A percentile compares a stretch with the other conserved stretches of the same genome.
These are phyloP conservation scores for Solanum etuberosum DNA, from an alignment of 257 asterid genomes.

Conservation along the genomic window DNA sequence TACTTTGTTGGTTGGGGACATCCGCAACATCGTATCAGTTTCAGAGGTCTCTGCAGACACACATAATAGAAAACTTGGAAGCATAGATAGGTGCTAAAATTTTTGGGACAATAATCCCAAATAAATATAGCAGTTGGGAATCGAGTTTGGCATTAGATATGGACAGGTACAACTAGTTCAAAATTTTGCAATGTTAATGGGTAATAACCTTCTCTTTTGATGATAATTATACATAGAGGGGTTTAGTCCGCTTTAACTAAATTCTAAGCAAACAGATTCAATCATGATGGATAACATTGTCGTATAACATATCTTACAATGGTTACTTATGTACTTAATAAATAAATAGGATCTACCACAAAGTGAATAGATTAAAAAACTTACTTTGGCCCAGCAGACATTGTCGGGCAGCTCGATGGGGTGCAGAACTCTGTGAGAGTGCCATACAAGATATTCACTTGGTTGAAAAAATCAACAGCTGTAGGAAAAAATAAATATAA, in stretches of 20 bases:
- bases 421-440: constrained; percentile 95
- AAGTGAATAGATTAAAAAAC: constrained; percentile 10
- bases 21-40: not conserved
- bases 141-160: not conserved
- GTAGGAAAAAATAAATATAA: not conserved
- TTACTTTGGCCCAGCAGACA: constrained; percentile 95
- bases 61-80: not conserved
- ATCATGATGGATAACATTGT: not conserved
- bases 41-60: not conserved
- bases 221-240: not conserved
- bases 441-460: constrained; percentile 86
- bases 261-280: not conserved
- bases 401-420: constrained; percentile 75
- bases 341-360: not conserved
- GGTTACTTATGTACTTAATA: not conserved
- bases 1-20: not conserved
- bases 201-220: not conserved
- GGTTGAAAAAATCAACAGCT: constrained; percentile 95
- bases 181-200: not conserved
- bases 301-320: not conserved
- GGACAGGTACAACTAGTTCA: not conserved
- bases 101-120: not conserved
- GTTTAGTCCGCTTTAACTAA: not conserved
- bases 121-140: not conserved
- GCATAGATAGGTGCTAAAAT: not conserved